Conservation (phyloP, 2,329 filamentous ascomycete species). For the Xylariaceae sp. region DNA sequence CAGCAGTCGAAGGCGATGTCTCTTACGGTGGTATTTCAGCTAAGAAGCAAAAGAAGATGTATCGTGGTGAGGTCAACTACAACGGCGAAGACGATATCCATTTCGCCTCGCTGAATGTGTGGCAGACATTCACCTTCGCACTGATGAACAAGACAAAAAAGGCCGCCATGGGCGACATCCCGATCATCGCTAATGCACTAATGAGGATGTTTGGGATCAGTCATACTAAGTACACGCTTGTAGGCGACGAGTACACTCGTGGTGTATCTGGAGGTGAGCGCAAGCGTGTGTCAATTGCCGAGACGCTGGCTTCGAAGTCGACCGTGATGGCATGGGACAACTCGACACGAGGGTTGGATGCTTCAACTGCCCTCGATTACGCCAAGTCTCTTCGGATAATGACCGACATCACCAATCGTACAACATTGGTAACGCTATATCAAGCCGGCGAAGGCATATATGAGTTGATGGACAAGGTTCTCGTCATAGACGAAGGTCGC, state of each 20-base stretch:
- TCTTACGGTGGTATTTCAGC: conserved; percentile 69
- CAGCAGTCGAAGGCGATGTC: conserved; percentile 63
- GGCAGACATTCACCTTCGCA: conserved; percentile 73
- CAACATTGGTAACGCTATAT: conserved; percentile 39
- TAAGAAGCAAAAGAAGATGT: conserved; percentile 61
- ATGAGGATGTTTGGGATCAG: conserved; percentile 75
- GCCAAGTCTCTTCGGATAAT: conserved; percentile 66
- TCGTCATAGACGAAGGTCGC: conserved; percentile 70
- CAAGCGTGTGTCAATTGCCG: conserved; percentile 75
- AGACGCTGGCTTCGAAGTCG: conserved; percentile 69
- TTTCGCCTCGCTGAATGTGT: conserved; percentile 69
- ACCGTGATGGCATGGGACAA: conserved; percentile 78
- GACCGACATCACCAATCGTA: conserved; percentile 69
- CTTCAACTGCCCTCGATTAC: conserved; percentile 74
- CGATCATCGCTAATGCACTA: conserved; percentile 64
- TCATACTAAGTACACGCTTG: conserved; percentile 69
- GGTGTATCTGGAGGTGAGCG: conserved; percentile 78
- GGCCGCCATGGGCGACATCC: conserved; percentile 58
- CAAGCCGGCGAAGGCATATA: conserved; percentile 42
- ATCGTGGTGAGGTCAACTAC: conserved; percentile 73
- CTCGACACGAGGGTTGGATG: conserved; percentile 73
- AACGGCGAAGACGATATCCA: conserved; percentile 75
- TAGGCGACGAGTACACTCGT: conserved; percentile 68
- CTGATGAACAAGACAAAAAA: conserved; percentile 72
- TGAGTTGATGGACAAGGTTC: conserved; percentile 68